Conservation (phyloP, 495 filamentous ascomycete species). For the Aspergillus homomorphus region DNA sequence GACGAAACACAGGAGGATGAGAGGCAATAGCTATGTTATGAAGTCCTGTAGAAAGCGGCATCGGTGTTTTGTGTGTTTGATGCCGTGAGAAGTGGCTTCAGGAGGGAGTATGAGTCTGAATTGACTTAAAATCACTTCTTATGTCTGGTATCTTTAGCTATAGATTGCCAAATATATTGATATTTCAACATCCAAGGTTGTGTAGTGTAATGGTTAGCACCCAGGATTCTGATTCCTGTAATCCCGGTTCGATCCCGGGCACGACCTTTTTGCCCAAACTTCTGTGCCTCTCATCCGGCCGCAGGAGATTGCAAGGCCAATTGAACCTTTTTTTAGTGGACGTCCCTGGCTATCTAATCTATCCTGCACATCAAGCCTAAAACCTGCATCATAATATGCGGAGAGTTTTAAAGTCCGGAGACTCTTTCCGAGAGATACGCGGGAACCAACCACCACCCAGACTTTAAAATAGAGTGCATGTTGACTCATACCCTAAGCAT, state of each 20-base stretch:
- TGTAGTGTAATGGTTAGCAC: conserved; percentile 35
- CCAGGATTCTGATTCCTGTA: conserved; percentile 37
- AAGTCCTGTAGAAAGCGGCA: too few relatives aligned
- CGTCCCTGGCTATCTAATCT: too few relatives aligned
- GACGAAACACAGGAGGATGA: too few relatives aligned
- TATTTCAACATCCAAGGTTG: conserved; percentile 10
- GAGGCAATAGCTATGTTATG: too few relatives aligned
- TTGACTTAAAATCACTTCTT: not conserved
- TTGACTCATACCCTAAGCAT: too few relatives aligned
- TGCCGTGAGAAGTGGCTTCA: too few relatives aligned
- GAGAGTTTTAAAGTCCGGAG: not conserved
- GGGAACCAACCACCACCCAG: too few relatives aligned
- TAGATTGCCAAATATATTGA: not conserved
- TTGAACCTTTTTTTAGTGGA: not conserved
- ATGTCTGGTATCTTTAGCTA: not conserved
- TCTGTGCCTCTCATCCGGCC: not conserved
- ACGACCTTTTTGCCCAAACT: conserved; percentile 26
- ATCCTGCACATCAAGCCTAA: too few relatives aligned
- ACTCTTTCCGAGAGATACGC: not conserved
- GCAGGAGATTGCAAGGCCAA: too few relatives aligned
- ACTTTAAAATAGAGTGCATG: not conserved
- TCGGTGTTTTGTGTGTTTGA: too few relatives aligned
- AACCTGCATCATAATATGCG: not conserved
- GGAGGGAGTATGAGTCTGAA: too few relatives aligned
- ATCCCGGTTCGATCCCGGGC: conserved; percentile 43